Conservation (phyloP, 225 moss, liverwort and hornwort species). For the Anthoceros angustus region DNA sequence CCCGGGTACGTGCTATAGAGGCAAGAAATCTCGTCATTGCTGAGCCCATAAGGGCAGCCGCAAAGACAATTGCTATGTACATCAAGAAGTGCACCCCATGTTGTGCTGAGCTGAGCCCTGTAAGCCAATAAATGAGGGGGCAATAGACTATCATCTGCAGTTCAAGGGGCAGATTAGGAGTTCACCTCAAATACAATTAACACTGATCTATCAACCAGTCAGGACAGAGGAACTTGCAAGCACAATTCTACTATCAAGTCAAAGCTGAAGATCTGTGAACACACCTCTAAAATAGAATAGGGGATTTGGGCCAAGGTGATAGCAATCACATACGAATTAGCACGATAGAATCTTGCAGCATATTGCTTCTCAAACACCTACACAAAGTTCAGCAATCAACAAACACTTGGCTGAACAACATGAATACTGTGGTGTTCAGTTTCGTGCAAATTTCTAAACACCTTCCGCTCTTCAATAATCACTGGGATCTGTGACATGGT, state of each 20-base stretch:
- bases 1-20: slow-evolving; percentile 46
- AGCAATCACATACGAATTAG: slow-evolving; percentile 56
- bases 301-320: slow-evolving; percentile 62
- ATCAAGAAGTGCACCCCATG: slow-evolving; percentile 47
- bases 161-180: not conserved
- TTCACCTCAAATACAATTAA: not conserved
- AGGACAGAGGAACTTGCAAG: not conserved
- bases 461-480: slow-evolving; percentile 66
- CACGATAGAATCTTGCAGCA: slow-evolving; percentile 52
- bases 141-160: slow-evolving; percentile 58
- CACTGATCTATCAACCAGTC: not conserved
- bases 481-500: slow-evolving; percentile 67
- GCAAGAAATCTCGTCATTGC: slow-evolving; percentile 55
- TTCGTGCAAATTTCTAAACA: slow-evolving; percentile 7
- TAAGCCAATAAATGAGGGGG: slow-evolving; percentile 64
- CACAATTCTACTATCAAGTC: not conserved
- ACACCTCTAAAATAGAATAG: slow-evolving; percentile 56
- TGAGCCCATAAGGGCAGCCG: slow-evolving; percentile 49
- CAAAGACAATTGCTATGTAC: slow-evolving; percentile 47
- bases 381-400: not conserved
- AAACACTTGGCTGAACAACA: not conserved
- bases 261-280: not conserved
- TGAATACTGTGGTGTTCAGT: not conserved
- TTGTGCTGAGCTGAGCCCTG: slow-evolving; percentile 50
- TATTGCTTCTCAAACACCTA: slow-evolving; percentile 84